Base-by-base conservation (phyloP, 352 stramenopile species). In the Elongisporangium prolatum region DNA sequence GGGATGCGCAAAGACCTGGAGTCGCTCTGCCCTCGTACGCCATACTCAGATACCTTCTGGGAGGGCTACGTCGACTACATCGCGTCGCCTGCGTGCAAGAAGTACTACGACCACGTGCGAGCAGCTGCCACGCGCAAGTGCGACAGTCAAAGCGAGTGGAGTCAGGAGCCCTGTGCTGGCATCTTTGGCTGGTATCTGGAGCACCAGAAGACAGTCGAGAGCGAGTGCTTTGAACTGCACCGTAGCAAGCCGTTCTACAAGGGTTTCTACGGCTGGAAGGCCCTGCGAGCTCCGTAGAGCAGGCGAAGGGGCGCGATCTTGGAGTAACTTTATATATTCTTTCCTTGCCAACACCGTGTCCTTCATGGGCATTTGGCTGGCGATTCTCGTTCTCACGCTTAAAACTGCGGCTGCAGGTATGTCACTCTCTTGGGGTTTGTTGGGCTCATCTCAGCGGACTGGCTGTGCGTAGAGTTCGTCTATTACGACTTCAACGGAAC, bases 401-500 rank as follows among this genome's bases (percentile, higher is more conserved):
- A 16, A 52, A 17, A 49, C 56, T 13, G 56, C 48, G 49, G 18
- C 16, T 40, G 28, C 28, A 40, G 48, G 21, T 14, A 18, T 14
- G 18, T 52, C 4, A 10, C 18, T 52, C 3, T 52, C 21, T 52
- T 14, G 9, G 18, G 21, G 1, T 14, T 52, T 24, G 48, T 8
- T 10, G 18, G 5, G 9, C 18, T 52, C 21, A 52, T n/a, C 47
- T 22, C 9, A n/a, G 47, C 17, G 3, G 17, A 9, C 20, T 10
- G 18, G 18, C 21, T 52, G 18, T 60, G 38, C 38, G 52, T 57
- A 81, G 84, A 90, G 54, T 97, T 97, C 63, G 76, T 91, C 11
- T 97, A 92, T 62, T 84, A 89, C 49, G 77, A 95, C 64, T 97
- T 97, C 44, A 95, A 94, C 52, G 72, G 69, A 34, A 96, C 88